Percentiles rank a stretch among this genome's conserved stretches.
Evolutionary conservation across 2,329 filamentous ascomycete species (phyloP).

Genomic region (Xylaria sp.): DNA sequence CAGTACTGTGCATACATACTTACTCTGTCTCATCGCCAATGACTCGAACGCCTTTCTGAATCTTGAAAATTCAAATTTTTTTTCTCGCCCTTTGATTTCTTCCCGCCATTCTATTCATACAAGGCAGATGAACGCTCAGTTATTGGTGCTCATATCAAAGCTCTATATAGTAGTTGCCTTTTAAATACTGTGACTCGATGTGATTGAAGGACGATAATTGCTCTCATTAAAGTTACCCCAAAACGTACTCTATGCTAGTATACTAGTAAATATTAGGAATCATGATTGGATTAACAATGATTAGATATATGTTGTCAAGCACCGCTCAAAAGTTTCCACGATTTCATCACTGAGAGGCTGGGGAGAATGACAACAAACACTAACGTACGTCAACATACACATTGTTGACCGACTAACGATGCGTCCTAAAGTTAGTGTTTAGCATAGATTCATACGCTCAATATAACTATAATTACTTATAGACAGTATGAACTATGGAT

Average conservation of each 20-base stretch:
- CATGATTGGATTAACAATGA: background rate
- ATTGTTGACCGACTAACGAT: too few species aligned
- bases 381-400: too few species aligned
- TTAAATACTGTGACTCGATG: too few species aligned
- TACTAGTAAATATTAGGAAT: background rate
- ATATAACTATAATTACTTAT: too few species aligned
- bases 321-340: background rate
- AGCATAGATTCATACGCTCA: too few species aligned
- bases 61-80: background rate
- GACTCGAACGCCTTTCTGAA: background rate
- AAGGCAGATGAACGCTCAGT: background rate
- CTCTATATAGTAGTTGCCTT: too few species aligned
- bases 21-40: background rate
- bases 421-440: too few species aligned
- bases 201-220: too few species aligned
- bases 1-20: too few species aligned
- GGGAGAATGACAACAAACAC: too few species aligned
- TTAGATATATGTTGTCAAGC: background rate
- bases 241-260: background rate
- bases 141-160: background rate
- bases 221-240: too few species aligned
- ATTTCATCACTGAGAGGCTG: background rate
- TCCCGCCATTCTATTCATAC: background rate
- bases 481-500: too few species aligned
- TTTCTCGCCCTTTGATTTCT: background rate